Evolutionary conservation across 257 asterid species (phyloP).

Genomic region (Eucommia ulmoides): DNA sequence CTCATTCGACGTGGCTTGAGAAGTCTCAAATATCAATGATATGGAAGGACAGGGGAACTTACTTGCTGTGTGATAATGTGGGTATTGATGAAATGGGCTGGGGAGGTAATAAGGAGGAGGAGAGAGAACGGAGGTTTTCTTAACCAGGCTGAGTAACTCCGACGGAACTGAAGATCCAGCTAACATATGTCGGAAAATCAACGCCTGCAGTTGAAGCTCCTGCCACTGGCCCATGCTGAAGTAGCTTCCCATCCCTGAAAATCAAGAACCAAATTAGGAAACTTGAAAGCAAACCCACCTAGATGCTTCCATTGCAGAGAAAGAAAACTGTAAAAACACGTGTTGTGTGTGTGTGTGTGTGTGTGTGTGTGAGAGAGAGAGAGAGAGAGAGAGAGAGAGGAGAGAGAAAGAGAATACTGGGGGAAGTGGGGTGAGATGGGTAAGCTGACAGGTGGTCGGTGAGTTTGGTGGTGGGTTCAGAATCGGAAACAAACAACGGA

Average conservation of each 20-base stretch:
- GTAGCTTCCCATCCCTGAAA: constrained; percentile 53
- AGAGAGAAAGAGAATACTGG: constrained; percentile 35
- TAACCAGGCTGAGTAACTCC: constrained; percentile 62
- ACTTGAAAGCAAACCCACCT: constrained; percentile 9
- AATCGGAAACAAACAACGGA: constrained; percentile 62
- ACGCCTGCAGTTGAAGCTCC: constrained; percentile 81
- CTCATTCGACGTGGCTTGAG: too few relatives aligned
- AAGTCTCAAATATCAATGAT: neutral
- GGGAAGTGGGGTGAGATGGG: constrained; percentile 29
- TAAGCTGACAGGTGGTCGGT: constrained; percentile 31
- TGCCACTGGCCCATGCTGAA: constrained; percentile 90
- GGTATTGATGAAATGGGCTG: constrained; percentile 34
- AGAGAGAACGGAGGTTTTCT: constrained; percentile 48
- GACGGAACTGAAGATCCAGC: constrained; percentile 71
- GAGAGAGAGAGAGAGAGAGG: constrained; percentile 9
- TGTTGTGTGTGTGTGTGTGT: too few relatives aligned
- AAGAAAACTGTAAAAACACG: neutral
- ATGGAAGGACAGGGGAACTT: constrained; percentile 18
- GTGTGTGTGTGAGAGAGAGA: too few relatives aligned
- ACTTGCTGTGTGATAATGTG: constrained; percentile 48
- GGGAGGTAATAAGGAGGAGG: constrained; percentile 27
- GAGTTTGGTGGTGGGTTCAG: constrained; percentile 38
- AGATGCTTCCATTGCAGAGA: constrained; percentile 1
- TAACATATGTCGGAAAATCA: constrained; percentile 70
- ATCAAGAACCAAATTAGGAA: neutral